Conservation (phyloP, 352 stramenopile genomes). For the Phytophthora fragariaefolia region DNA sequence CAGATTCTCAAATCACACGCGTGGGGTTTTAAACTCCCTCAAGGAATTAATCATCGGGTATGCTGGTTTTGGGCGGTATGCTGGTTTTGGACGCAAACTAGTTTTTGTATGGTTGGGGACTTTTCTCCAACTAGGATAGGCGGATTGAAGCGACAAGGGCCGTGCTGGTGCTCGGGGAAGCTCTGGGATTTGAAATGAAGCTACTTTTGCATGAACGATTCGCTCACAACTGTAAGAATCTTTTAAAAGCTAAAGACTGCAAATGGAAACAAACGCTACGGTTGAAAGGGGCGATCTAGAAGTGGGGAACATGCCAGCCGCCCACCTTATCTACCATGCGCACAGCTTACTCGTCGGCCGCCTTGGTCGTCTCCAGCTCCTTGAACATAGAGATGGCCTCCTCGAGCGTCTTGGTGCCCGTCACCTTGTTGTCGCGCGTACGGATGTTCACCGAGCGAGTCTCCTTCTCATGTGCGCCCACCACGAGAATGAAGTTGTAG, state of each 20-base stretch:
- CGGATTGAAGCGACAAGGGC: too few relatives aligned
- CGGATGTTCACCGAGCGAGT: conserved; percentile 94
- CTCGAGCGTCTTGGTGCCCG: conserved; percentile 94
- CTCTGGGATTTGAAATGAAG: too few relatives aligned
- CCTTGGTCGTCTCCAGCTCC: conserved; percentile 75
- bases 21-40: too few relatives aligned
- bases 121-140: too few relatives aligned
- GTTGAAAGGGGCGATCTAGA: conserved; percentile 8
- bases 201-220: conserved; percentile 13
- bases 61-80: too few relatives aligned
- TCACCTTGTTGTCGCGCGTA: conserved; percentile 93
- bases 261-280: conserved; percentile 23
- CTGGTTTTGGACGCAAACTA: too few relatives aligned
- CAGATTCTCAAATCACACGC: too few relatives aligned
- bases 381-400: conserved; percentile 95
- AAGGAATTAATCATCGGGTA: too few relatives aligned
- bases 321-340: conserved; percentile 6
- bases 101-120: too few relatives aligned
- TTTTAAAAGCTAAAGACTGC: conserved; percentile 20
- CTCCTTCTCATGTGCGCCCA: conserved; percentile 93
- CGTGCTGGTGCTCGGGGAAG: too few relatives aligned
- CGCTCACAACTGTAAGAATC: conserved; percentile 19
- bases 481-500: conserved; percentile 99
- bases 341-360: conserved; percentile 61
- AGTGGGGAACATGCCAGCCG: background rate